phyloP scores from a whole-genome alignment of 495 filamentous ascomycete species.

The Talaromyces thailandensis region DNA sequence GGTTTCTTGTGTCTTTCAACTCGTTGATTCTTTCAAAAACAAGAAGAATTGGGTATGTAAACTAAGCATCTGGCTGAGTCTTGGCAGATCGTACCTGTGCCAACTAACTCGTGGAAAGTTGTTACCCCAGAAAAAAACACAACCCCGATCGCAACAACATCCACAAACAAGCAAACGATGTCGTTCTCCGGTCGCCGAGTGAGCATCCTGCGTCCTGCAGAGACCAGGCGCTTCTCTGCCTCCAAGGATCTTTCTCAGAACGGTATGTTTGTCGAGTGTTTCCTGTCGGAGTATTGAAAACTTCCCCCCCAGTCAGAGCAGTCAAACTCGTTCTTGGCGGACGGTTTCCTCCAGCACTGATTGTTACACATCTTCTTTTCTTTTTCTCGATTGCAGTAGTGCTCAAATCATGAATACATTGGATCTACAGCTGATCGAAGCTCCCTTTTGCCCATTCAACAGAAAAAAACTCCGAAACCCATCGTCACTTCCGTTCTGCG shows the following conservation, averaged over 20 bases:
- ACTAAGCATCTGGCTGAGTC: neutral
- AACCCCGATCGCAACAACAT: neutral
- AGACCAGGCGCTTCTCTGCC: conserved; percentile 25
- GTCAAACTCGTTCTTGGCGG: neutral
- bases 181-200: conserved; percentile 43
- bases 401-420: too few relatives aligned
- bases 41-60: neutral
- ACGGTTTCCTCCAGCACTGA: neutral
- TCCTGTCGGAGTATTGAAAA: neutral
- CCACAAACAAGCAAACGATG: conserved; percentile 23
- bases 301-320: neutral
- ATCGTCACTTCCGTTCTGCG: conserved; percentile 74
- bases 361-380: conserved; percentile 8
- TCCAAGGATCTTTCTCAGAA: conserved; percentile 35
- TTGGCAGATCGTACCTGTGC: neutral
- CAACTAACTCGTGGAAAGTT: neutral
- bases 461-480: conserved; percentile 72
- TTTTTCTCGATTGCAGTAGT: neutral
- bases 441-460: neutral
- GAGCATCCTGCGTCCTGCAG: conserved; percentile 36
- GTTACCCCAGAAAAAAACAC: neutral
- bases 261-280: conserved; percentile 18
- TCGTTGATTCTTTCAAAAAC: neutral
- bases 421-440: neutral
- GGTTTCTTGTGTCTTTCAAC: neutral